Percentiles rank a stretch among this genome's conserved stretches.
Conservation (phyloP, 768 basidiomycete genomes). For the Phlebiopsis flavidoalba region DNA sequence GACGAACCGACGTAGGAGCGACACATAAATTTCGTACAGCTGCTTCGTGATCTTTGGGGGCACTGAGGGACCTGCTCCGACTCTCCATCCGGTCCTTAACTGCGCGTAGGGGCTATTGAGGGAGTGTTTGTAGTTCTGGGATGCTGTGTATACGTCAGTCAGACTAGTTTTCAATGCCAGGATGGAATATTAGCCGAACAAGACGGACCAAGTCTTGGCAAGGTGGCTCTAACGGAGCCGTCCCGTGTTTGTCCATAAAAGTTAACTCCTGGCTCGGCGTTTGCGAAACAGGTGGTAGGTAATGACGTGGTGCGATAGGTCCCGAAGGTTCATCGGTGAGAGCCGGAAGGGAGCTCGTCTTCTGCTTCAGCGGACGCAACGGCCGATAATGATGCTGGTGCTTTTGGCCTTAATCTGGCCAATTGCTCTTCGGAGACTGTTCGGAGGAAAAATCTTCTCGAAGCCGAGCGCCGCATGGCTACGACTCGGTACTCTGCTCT, state of each 20-base stretch:
- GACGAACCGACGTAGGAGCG: slow-evolving; percentile 70
- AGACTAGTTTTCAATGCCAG: not conserved
- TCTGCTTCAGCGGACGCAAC: slow-evolving; percentile 46
- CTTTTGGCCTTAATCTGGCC: slow-evolving; percentile 44
- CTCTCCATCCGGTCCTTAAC: slow-evolving; percentile 78
- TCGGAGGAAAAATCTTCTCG: slow-evolving; percentile 80
- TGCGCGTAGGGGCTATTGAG: slow-evolving; percentile 83
- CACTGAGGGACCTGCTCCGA: slow-evolving; percentile 62
- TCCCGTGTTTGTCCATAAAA: slow-evolving; percentile 70
- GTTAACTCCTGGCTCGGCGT: slow-evolving; percentile 72
- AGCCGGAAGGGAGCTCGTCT: slow-evolving; percentile 34
- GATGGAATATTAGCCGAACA: not conserved
- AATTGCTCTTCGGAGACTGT: slow-evolving; percentile 63
- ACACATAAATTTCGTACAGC: slow-evolving; percentile 81
- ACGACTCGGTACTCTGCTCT: slow-evolving; percentile 66
- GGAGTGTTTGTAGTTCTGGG: slow-evolving; percentile 82
- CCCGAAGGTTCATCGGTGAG: slow-evolving; percentile 69
- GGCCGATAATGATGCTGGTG: slow-evolving; percentile 44
- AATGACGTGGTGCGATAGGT: slow-evolving; percentile 65
- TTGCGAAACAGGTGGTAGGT: no score
- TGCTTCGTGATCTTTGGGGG: slow-evolving; percentile 68
- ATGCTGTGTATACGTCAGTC: slow-evolving; percentile 38
- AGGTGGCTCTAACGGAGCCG: slow-evolving; percentile 60
- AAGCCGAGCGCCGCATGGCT: slow-evolving; percentile 82
- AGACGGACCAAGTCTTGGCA: slow-evolving; percentile 69